Evolutionary conservation across 2,329 filamentous ascomycete genomes (phyloP).

Genomic region (Camillea tinctor): DNA sequence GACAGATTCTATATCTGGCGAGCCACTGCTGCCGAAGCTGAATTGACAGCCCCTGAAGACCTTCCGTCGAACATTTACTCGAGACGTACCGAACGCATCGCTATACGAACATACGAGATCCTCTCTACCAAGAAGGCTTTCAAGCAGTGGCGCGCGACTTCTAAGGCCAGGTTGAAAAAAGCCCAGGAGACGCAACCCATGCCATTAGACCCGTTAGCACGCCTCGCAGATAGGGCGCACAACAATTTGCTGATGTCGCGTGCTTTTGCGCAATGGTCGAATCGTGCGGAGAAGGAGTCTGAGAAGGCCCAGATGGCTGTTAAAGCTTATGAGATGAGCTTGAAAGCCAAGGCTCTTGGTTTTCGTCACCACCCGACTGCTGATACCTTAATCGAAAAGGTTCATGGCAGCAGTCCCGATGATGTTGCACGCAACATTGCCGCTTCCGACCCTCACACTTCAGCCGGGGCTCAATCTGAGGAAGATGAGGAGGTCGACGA

Average conservation of each 20-base stretch:
- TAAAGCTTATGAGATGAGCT: constrained; percentile 29
- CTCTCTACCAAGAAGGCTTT: constrained; percentile 23
- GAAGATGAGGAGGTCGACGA: neutral
- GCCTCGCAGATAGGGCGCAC: constrained; percentile 28
- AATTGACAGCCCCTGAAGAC: constrained; percentile 16
- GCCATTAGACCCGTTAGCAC: constrained; percentile 19
- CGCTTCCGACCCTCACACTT: neutral
- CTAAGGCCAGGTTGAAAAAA: constrained; percentile 17
- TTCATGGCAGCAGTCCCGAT: neutral
- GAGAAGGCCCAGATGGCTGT: constrained; percentile 28
- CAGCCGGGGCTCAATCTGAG: neutral
- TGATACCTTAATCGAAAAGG: constrained; percentile 1
- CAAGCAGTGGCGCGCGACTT: constrained; percentile 24
- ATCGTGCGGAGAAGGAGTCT: constrained; percentile 29
- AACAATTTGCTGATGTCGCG: constrained; percentile 30
- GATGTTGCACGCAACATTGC: neutral
- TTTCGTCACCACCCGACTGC: constrained; percentile 7
- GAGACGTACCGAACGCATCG: constrained; percentile 30
- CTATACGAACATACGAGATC: constrained; percentile 29
- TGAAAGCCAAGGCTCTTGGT: constrained; percentile 31
- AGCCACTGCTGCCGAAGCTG: constrained; percentile 21
- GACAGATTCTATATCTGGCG: constrained; percentile 28
- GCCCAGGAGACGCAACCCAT: constrained; percentile 11
- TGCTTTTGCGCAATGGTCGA: constrained; percentile 31
- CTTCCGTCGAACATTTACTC: constrained; percentile 30